Evolutionary conservation across 2,329 filamentous ascomycete species (phyloP).

Genomic region (Pyrenochaeta sp.): DNA sequence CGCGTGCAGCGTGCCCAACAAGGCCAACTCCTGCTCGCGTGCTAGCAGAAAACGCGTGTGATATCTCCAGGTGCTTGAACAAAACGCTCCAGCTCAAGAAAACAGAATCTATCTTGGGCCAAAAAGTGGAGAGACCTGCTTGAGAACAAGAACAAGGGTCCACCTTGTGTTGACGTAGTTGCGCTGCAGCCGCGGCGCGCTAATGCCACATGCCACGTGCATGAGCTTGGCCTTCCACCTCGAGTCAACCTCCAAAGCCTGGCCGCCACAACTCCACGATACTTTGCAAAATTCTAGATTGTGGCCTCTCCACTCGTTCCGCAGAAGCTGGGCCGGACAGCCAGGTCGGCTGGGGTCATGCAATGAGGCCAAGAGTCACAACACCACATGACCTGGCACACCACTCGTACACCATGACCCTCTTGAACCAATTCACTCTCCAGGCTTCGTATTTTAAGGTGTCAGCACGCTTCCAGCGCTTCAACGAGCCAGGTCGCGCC

Average conservation of each 20-base stretch:
- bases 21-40: not conserved
- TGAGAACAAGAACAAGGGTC: not conserved
- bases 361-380: too few species aligned
- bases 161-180: conserved; percentile 19
- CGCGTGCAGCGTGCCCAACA: conserved; percentile 11
- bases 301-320: not conserved
- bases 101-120: not conserved
- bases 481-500: too few species aligned
- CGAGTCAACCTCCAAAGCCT: conserved; percentile 4
- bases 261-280: not conserved
- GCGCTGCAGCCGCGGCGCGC: conserved; percentile 14
- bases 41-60: not conserved
- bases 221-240: conserved; percentile 1
- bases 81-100: not conserved
- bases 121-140: not conserved
- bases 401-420: too few species aligned
- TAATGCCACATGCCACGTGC: conserved; percentile 28
- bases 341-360: too few species aligned
- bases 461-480: too few species aligned
- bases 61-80: not conserved
- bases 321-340: too few species aligned
- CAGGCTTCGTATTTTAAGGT: too few species aligned
- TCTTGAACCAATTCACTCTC: too few species aligned
- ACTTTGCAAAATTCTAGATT: not conserved
- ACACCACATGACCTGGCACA: too few species aligned